Evolutionary conservation across 1,284 basidiomycete species (phyloP), one percentile per base, ranked within the genome.

Genomic region (Amylostereum areolatum): DNA sequence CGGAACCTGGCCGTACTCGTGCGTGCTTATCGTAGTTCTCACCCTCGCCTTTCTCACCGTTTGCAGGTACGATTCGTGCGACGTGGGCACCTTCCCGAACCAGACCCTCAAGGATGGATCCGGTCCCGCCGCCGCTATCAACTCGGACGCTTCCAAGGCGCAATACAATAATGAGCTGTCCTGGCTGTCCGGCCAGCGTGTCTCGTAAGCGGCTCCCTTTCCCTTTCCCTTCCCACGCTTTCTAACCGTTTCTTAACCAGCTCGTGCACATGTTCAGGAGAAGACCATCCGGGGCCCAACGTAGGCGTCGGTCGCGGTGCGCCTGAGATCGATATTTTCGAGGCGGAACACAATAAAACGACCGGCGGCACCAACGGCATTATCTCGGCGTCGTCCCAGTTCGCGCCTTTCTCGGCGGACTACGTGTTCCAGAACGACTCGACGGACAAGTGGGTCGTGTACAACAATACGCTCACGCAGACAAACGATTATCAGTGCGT

Each of bases 271-370:
- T 95, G 92, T 60, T 68, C 83, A 0, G 80, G 79, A 27, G 83
- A 89, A 53, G 85, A 85, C 1, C 92, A 95, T 62, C 92, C 92
- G 0, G 92, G 92, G 0, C 92, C 92, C 9, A 66, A 74, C 36
- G 71, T 72, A 34, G 47, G 66, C 1, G 76, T 83, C 56, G 91
- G 90, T n/a, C 79, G 92, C 30, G 75, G 84, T 0, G 89, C 91
- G 0, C 92, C 92, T 4, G 92, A 95, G 68, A 92, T 96, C 50
- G 89, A 92, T 67, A 71, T 91, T 36, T 75, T 92, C 51, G 89
- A 92, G 64, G 88, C 86, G 4, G 76, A 82, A 56, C 72, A 71
- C 54, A 74, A 77, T 68, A 83, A 81, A 61, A 43, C 41, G 8
- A 43, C 8, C n/a, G 57, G 49, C 30, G 63, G 58, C 12, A 57